Percentiles rank a stretch among this genome's conserved stretches.
phyloP scores from a whole-genome alignment of 1,284 basidiomycete genomes.

The Ceratobasidium sp. region DNA sequence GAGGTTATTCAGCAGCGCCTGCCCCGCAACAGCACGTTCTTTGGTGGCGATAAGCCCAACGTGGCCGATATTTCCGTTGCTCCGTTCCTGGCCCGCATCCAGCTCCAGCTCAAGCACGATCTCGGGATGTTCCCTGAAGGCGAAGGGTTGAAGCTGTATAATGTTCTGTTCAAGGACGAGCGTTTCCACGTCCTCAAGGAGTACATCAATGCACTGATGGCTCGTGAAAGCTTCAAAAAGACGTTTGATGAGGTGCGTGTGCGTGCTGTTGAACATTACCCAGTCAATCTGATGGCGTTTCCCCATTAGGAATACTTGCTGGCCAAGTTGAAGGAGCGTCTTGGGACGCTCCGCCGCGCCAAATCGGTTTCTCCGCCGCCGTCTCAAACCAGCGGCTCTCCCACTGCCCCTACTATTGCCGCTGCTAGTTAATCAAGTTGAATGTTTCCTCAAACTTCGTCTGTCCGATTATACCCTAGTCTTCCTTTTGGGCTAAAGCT shows the following conservation, averaged over 20 bases:
- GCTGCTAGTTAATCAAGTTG: constrained; percentile 28
- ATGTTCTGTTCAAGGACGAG: constrained; percentile 41
- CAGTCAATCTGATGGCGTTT: constrained; percentile 16
- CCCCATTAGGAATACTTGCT: constrained; percentile 29
- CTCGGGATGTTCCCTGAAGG: constrained; percentile 31
- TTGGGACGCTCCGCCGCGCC: constrained; percentile 27
- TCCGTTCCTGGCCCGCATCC: constrained; percentile 45
- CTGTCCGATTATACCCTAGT: neutral
- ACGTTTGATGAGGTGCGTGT: constrained; percentile 40
- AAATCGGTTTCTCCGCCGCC: constrained; percentile 36
- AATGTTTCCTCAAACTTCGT: neutral
- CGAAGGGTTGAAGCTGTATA: constrained; percentile 38
- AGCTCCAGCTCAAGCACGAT: constrained; percentile 44
- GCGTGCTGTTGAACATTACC: neutral
- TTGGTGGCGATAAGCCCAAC: constrained; percentile 43
- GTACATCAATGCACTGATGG: constrained; percentile 43
- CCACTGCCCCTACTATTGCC: constrained; percentile 14
- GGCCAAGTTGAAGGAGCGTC: constrained; percentile 25
- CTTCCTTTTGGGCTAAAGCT: constrained; percentile 8
- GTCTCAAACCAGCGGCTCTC: constrained; percentile 16
- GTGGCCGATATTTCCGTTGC: constrained; percentile 46
- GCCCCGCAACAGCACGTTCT: constrained; percentile 37
- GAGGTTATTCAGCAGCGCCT: constrained; percentile 39
- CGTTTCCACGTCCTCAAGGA: constrained; percentile 38
- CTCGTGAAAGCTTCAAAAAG: constrained; percentile 44